Conservation (phyloP, 2,329 filamentous ascomycete species). For the Xylariaceae sp. region DNA sequence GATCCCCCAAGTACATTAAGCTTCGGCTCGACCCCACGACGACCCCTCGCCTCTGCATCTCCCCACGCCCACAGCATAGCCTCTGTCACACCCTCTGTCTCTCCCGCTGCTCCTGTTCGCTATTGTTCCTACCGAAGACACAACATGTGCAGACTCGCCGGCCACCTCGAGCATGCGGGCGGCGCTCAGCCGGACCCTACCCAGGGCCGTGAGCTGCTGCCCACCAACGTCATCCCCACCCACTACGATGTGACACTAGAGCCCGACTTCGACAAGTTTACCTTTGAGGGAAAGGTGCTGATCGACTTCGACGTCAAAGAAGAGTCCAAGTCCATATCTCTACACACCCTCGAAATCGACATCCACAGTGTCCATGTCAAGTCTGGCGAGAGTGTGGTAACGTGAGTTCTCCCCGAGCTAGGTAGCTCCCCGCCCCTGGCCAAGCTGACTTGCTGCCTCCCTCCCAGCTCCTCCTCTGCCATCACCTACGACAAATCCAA, state of each 20-base stretch:
- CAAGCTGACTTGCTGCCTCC: conserved; percentile 13
- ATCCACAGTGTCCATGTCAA: conserved; percentile 68
- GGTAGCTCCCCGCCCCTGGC: conserved; percentile 4
- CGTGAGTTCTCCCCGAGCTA: conserved; percentile 24
- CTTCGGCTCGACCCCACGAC: conserved; percentile 1
- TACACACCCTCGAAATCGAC: conserved; percentile 82
- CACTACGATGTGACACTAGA: conserved; percentile 92
- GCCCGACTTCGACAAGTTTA: conserved; percentile 81
- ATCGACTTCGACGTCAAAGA: conserved; percentile 84
- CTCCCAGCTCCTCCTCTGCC: conserved; percentile 53
- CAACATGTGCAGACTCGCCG: conserved; percentile 61
- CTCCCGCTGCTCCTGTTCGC: conserved; percentile 15
- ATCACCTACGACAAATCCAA: conserved; percentile 69
- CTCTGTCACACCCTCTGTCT: conserved; percentile 8
- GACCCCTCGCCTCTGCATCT: conserved; percentile 11
- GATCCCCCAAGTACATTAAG: too few species aligned
- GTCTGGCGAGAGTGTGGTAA: conserved; percentile 46
- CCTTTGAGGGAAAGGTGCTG: conserved; percentile 73
- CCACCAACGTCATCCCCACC: conserved; percentile 81
- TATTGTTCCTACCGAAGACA: conserved; percentile 68
- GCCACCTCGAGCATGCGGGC: conserved; percentile 45
- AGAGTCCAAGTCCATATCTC: conserved; percentile 74
- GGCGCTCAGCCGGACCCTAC: conserved; percentile 53
- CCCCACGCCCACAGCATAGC: conserved; percentile 10
- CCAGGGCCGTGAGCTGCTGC: conserved; percentile 66